phyloP scores from a whole-genome alignment of 306 rosid species.

The Crotalaria pallida region DNA sequence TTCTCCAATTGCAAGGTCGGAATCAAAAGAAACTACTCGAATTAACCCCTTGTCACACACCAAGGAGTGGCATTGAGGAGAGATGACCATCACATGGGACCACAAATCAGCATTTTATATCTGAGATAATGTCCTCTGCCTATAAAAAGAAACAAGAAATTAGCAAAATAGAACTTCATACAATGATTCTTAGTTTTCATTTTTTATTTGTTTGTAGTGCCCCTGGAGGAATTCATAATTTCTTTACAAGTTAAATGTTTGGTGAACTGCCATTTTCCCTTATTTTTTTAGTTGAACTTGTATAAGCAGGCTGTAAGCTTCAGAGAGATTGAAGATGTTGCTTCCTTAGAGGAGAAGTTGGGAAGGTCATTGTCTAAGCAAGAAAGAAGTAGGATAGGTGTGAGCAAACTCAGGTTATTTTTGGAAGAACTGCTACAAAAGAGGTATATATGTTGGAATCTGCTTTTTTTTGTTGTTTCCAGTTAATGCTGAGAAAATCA shows the following conservation, averaged over 20 bases:
- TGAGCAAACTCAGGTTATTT: constrained; percentile 78
- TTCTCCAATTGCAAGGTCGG: not conserved
- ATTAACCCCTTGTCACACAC: not conserved
- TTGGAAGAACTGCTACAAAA: constrained; percentile 86
- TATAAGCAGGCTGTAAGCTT: constrained; percentile 62
- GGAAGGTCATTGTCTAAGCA: constrained; percentile 65
- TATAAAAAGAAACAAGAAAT: not conserved
- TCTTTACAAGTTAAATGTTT: not conserved
- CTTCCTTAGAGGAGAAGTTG: constrained; percentile 76
- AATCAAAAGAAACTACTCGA: not conserved
- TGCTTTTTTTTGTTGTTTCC: not conserved
- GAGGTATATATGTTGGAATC: constrained; percentile 41
- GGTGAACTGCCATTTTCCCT: not conserved
- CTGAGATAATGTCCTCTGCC: not conserved
- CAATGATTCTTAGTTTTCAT: not conserved
- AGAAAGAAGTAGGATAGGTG: constrained; percentile 91
- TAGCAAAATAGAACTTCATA: not conserved
- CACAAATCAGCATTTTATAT: not conserved
- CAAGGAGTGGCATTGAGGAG: not conserved
- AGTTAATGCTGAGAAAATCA: not conserved
- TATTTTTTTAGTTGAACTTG: constrained; percentile 18
- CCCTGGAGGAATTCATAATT: not conserved
- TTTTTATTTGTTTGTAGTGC: not conserved
- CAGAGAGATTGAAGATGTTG: constrained; percentile 84
- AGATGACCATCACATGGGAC: not conserved